phyloP scores from a whole-genome alignment of 768 basidiomycete species.

The Suillus fuscotomentosus region DNA sequence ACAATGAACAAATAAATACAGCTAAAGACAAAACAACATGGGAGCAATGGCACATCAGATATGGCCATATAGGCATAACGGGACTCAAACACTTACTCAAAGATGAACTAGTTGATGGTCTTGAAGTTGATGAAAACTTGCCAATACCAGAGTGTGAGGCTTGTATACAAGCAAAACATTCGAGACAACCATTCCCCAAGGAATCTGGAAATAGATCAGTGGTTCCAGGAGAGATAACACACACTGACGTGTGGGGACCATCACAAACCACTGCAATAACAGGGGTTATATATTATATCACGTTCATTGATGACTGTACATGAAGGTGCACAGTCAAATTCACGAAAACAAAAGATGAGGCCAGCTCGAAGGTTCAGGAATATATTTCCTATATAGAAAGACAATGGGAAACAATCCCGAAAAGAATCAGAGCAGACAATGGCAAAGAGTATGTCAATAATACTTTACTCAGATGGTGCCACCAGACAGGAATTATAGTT shows the following conservation, averaged over 20 bases:
- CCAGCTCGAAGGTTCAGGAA: constrained; percentile 12
- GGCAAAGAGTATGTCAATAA: constrained; percentile 31
- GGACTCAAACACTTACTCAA: not conserved
- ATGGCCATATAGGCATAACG: not conserved
- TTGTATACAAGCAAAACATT: constrained; percentile 6
- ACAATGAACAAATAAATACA: too few relatives aligned
- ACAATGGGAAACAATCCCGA: constrained; percentile 1
- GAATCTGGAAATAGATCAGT: too few relatives aligned
- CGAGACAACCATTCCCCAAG: not conserved
- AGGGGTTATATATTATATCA: constrained; percentile 24
- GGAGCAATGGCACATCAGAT: not conserved
- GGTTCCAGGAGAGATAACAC: not conserved
- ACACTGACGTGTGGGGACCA: constrained; percentile 28
- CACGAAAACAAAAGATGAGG: constrained; percentile 19
- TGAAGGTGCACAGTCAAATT: constrained; percentile 12
- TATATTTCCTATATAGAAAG: constrained; percentile 13
- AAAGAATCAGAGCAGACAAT: constrained; percentile 25
- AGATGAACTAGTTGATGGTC: not conserved
- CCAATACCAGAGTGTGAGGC: not conserved
- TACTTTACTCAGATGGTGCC: constrained; percentile 19
- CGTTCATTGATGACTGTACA: constrained; percentile 19
- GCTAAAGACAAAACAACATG: too few relatives aligned
- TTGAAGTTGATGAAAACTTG: not conserved
- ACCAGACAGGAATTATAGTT: constrained; percentile 20
- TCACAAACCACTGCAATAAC: constrained; percentile 13